These are phyloP conservation scores for Thecaphora thlaspeos DNA, from an alignment of 1,284 basidiomycete species.

Conservation along the genomic window DNA sequence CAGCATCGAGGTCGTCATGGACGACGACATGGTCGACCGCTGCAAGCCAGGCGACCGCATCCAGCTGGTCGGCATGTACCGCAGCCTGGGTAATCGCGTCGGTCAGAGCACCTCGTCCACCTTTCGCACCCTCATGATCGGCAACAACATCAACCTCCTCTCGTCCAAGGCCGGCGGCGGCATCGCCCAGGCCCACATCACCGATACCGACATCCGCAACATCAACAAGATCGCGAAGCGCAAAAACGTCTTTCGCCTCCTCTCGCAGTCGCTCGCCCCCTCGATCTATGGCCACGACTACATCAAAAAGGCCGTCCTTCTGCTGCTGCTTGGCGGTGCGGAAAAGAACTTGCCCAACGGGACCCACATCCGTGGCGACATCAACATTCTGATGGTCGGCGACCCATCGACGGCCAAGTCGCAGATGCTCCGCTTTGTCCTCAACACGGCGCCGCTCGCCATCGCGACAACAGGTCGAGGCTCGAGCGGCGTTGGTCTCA, in stretches of 20 bases:
- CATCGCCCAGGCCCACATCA: slow-evolving; percentile 87
- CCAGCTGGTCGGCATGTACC: slow-evolving; percentile 92
- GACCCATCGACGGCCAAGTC: slow-evolving; percentile 98
- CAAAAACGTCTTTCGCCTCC: slow-evolving; percentile 78
- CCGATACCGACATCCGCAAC: slow-evolving; percentile 90
- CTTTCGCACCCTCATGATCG: slow-evolving; percentile 92
- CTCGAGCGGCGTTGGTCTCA: slow-evolving; percentile 95
- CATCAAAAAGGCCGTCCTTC: slow-evolving; percentile 89
- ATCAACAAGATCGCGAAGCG: slow-evolving; percentile 90
- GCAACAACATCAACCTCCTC: slow-evolving; percentile 94
- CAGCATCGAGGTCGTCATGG: slow-evolving; percentile 90
- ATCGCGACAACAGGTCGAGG: slow-evolving; percentile 98
- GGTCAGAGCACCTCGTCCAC: slow-evolving; percentile 66
- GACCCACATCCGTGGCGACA: slow-evolving; percentile 98
- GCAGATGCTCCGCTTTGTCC: slow-evolving; percentile 91
- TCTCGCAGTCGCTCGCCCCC: slow-evolving; percentile 92
- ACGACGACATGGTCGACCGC: slow-evolving; percentile 93
- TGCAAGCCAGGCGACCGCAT: slow-evolving; percentile 98
- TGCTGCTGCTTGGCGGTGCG: slow-evolving; percentile 89
- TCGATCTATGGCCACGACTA: slow-evolving; percentile 96
- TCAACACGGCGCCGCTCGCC: slow-evolving; percentile 92
- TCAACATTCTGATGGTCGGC: slow-evolving; percentile 99
- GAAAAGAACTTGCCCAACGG: slow-evolving; percentile 98
- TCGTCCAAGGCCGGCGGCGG: slow-evolving; percentile 95
- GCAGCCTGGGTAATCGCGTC: slow-evolving; percentile 82